These are phyloP conservation scores for Calonectria montana DNA, from an alignment of 2,329 filamentous ascomycete species.

Conservation along the genomic window DNA sequence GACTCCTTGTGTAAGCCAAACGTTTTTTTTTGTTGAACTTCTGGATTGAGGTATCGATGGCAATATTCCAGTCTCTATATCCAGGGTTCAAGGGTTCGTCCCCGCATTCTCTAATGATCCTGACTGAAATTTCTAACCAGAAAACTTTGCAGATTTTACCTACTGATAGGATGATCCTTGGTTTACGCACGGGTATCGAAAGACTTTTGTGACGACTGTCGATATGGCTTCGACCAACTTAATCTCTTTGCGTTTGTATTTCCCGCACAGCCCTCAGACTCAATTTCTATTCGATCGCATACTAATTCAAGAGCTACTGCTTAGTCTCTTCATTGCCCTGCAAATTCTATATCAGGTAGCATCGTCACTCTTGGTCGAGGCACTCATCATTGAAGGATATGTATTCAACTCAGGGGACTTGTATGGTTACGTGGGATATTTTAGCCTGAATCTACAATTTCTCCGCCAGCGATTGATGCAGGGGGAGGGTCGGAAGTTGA, in stretches of 20 bases:
- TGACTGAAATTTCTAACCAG: neutral
- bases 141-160: no score
- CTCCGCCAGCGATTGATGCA: neutral
- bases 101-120: neutral
- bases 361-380: slow-evolving; percentile 3
- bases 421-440: neutral
- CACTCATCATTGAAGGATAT: neutral
- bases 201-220: neutral
- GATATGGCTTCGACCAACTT: neutral
- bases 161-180: no score
- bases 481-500: no score
- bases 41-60: neutral
- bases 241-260: neutral
- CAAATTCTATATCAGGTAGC: neutral
- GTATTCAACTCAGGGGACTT: neutral
- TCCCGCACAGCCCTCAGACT: neutral
- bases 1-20: no score
- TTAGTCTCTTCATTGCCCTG: neutral
- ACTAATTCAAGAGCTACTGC: neutral
- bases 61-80: neutral
- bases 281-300: neutral
- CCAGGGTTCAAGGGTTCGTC: neutral
- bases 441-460: slow-evolving; percentile 8
- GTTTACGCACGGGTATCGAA: no score
- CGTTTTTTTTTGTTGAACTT: neutral